Evolutionary conservation across 257 asterid species (phyloP).

Genomic region (Datura wrightii): DNA sequence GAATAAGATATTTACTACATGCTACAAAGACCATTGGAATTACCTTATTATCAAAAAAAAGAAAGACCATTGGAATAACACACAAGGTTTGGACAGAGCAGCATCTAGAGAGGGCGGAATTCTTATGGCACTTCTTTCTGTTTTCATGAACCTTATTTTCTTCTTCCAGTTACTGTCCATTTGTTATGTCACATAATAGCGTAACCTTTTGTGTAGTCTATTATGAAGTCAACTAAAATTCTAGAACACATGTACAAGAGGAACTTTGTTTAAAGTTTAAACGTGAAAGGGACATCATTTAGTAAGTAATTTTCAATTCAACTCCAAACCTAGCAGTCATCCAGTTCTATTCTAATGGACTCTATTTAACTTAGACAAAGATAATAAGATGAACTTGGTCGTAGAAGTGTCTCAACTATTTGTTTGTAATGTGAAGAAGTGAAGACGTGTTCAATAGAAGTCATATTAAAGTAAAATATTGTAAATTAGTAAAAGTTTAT

Average conservation of each 20-base stretch:
- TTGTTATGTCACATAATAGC: too few relatives aligned
- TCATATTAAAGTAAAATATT: background rate
- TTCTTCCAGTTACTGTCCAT: too few relatives aligned
- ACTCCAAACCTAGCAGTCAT: background rate
- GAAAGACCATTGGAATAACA: too few relatives aligned
- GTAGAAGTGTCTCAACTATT: slow-evolving; percentile 1
- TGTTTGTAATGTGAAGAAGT: slow-evolving; percentile 17
- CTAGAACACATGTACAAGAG: background rate
- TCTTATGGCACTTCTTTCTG: too few relatives aligned
- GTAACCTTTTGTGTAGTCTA: too few relatives aligned
- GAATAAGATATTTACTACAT: too few relatives aligned
- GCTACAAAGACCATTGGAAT: too few relatives aligned
- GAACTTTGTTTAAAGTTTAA: background rate
- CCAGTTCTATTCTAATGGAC: background rate
- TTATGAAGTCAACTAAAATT: background rate
- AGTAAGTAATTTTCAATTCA: background rate
- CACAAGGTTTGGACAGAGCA: too few relatives aligned
- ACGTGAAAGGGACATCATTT: background rate
- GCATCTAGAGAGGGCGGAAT: too few relatives aligned
- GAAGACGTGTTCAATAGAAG: slow-evolving; percentile 5
- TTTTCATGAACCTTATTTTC: too few relatives aligned
- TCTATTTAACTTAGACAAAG: background rate
- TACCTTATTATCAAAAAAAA: too few relatives aligned
- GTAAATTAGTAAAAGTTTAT: background rate
- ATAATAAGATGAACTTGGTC: slow-evolving; percentile 5